These are phyloP conservation scores for Talaromyces ruber DNA, from an alignment of 495 filamentous ascomycete genomes.

Conservation along the genomic window DNA sequence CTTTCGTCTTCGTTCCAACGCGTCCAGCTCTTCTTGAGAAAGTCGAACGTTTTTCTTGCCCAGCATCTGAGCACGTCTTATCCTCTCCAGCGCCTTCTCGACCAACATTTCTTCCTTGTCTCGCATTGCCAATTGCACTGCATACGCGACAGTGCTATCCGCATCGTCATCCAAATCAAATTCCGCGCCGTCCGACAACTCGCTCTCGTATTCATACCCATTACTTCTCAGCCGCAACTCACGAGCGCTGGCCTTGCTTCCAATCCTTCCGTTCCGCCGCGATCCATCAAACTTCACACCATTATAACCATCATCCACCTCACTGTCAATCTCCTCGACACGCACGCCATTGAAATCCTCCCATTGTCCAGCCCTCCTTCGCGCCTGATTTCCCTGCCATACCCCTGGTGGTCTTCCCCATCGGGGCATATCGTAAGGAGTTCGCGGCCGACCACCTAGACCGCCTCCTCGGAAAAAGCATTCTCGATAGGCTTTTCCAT, in stretches of 20 bases:
- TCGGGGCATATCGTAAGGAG: slow-evolving; percentile 90
- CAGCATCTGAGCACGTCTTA: slow-evolving; percentile 61
- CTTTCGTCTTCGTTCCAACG: slow-evolving; percentile 60
- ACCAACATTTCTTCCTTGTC: slow-evolving; percentile 66
- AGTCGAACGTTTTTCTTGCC: slow-evolving; percentile 71
- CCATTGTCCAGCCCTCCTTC: slow-evolving; percentile 49
- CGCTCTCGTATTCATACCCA: slow-evolving; percentile 33
- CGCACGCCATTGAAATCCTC: slow-evolving; percentile 36
- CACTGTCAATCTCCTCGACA: slow-evolving; percentile 66
- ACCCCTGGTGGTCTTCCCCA: slow-evolving; percentile 98
- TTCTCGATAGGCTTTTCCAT: slow-evolving; percentile 99
- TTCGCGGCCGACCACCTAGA: slow-evolving; percentile 99
- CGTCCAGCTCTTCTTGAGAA: slow-evolving; percentile 64
- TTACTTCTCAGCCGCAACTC: neutral
- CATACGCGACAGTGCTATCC: slow-evolving; percentile 38
- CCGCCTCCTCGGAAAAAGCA: slow-evolving; percentile 99
- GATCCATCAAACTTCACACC: slow-evolving; percentile 24
- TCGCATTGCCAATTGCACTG: slow-evolving; percentile 45
- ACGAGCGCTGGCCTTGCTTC: neutral
- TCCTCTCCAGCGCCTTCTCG: slow-evolving; percentile 65
- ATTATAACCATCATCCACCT: slow-evolving; percentile 54
- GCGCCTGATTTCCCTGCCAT: slow-evolving; percentile 51
- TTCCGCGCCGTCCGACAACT: slow-evolving; percentile 44
- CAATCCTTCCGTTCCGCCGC: neutral
- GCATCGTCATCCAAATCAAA: slow-evolving; percentile 48